Conservation (phyloP, 2,329 filamentous ascomycete species). For the Colletotrichum sp. region DNA sequence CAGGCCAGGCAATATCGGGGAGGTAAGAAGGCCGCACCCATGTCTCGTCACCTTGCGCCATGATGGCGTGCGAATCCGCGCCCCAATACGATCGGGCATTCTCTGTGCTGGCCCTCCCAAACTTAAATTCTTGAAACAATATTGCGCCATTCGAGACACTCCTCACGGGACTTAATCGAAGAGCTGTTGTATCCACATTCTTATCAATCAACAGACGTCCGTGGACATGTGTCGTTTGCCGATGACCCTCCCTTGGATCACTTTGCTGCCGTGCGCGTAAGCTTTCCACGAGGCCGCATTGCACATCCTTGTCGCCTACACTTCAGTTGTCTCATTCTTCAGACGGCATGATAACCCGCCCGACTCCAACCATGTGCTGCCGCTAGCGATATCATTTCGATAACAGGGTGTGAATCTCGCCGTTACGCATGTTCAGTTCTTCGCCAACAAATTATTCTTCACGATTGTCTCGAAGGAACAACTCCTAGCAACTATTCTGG, state of each 20-base stretch:
- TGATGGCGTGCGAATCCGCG: constrained; percentile 14
- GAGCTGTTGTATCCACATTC: background rate
- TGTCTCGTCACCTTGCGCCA: constrained; percentile 12
- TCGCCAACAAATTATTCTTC: background rate
- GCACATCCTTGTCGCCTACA: background rate
- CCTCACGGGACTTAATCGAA: background rate
- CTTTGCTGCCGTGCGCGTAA: background rate
- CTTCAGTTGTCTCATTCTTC: background rate
- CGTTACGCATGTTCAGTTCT: background rate
- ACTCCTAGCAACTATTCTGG: background rate
- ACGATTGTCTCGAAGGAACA: background rate
- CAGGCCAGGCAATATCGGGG: background rate
- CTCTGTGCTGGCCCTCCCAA: background rate
- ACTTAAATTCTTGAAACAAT: constrained; percentile 1
- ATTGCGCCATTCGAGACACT: constrained; percentile 7
- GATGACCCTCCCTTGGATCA: background rate
- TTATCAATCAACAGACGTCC: background rate
- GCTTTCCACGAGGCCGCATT: background rate
- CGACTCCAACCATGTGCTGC: background rate
- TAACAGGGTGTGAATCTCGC: background rate
- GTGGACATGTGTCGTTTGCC: background rate
- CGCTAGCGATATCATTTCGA: background rate
- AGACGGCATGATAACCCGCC: background rate
- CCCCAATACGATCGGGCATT: background rate
- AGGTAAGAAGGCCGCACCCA: background rate